Evolutionary conservation across 2,329 filamentous ascomycete genomes (phyloP).

Genomic region (Fusarium coffeatum): DNA sequence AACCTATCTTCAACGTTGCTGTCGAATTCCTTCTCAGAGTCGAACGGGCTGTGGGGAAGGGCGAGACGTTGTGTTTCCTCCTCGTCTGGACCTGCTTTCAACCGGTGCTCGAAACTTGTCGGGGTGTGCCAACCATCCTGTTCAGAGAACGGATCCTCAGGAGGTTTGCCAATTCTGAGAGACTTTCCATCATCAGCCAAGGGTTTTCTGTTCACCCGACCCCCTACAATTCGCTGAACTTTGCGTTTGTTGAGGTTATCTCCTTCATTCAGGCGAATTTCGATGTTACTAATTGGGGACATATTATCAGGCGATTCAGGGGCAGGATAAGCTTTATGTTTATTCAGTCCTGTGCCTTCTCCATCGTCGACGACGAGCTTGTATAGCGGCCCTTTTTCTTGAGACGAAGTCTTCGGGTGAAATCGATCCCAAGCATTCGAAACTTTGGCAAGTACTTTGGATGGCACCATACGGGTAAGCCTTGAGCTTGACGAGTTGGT

Average conservation of each 20-base stretch:
- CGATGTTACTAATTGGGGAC: constrained; percentile 47
- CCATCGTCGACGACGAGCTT: neutral
- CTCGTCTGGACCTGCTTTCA: constrained; percentile 26
- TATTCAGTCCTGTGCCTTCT: neutral
- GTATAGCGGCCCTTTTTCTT: constrained; percentile 25
- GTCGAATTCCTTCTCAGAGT: constrained; percentile 54
- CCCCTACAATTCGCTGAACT: constrained; percentile 50
- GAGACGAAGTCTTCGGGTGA: constrained; percentile 44
- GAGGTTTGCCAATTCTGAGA: constrained; percentile 41
- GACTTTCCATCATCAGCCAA: constrained; percentile 47
- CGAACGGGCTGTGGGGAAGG: constrained; percentile 47
- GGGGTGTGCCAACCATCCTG: constrained; percentile 27
- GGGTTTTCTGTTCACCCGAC: constrained; percentile 47
- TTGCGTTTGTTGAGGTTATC: constrained; percentile 52
- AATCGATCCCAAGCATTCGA: constrained; percentile 51
- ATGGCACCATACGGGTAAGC: constrained; percentile 46
- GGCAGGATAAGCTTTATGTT: constrained; percentile 13
- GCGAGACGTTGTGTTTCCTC: constrained; percentile 4
- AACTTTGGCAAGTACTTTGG: constrained; percentile 51
- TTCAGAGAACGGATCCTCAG: constrained; percentile 50
- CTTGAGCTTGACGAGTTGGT: constrained; percentile 36
- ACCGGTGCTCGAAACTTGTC: constrained; percentile 42
- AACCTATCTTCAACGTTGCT: constrained; percentile 54
- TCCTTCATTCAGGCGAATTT: constrained; percentile 52
- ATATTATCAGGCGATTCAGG: constrained; percentile 16